These are phyloP conservation scores for Trichomonas tenax DNA, from an alignment of 208 protist species.

Conservation along the genomic window DNA sequence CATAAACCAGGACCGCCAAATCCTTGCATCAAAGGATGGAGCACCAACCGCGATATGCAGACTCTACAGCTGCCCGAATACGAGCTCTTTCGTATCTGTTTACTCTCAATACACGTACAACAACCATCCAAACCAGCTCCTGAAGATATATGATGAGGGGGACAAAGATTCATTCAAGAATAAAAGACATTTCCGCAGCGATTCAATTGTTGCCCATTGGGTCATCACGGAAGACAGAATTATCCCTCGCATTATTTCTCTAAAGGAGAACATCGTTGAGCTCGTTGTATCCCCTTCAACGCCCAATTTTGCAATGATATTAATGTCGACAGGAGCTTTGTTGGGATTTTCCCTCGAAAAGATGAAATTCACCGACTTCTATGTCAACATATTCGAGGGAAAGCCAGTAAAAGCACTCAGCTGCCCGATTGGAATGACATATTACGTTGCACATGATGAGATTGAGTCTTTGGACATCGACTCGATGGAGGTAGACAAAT, in stretches of 20 bases:
- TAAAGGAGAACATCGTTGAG: neutral
- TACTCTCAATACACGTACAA: neutral
- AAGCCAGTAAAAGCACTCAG: neutral
- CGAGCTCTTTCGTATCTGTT: neutral
- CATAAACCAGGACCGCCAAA: neutral
- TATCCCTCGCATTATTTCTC: neutral
- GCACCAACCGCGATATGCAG: neutral
- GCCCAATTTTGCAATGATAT: neutral
- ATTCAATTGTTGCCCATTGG: neutral
- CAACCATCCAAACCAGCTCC: neutral
- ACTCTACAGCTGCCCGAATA: too few relatives aligned
- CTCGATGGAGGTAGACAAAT: neutral
- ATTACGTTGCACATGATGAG: neutral
- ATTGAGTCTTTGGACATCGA: neutral
- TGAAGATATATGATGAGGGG: neutral
- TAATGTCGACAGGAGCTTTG: neutral
- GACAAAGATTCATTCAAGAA: neutral
- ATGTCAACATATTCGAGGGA: neutral
- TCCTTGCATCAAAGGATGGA: neutral
- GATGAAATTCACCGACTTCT: neutral
- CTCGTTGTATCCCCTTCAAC: neutral
- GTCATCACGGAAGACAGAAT: neutral
- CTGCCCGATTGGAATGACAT: neutral
- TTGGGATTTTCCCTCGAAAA: neutral
- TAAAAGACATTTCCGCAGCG: neutral